These are phyloP conservation scores for Mycosphaerelloides madeirae DNA, from an alignment of 2,329 filamentous ascomycete species.

Conservation along the genomic window DNA sequence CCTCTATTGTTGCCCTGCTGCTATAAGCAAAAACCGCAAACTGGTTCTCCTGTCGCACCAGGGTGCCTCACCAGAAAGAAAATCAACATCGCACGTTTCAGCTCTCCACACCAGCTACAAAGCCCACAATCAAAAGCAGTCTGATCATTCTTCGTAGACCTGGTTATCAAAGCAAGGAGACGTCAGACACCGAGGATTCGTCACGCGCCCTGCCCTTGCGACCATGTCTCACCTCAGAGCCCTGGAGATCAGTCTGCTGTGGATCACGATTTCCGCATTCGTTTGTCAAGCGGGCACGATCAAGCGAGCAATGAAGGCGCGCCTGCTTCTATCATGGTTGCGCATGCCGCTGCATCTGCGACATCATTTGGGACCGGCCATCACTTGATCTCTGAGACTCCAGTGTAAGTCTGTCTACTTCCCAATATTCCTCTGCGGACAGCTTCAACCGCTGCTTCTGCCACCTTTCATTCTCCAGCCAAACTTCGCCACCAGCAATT, in stretches of 20 bases:
- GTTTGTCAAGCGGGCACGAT: slow-evolving; percentile 2
- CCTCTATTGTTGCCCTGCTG: no score
- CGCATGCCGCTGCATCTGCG: neutral
- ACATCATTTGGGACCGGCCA: no score
- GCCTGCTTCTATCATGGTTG: neutral
- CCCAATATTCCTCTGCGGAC: no score
- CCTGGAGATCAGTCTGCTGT: neutral
- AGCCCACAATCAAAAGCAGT: no score
- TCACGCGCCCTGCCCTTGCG: slow-evolving; percentile 4
- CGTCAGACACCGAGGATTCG: neutral
- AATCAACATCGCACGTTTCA: slow-evolving; percentile 1
- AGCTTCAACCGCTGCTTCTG: no score
- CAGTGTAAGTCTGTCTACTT: no score
- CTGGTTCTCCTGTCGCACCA: neutral
- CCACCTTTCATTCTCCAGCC: no score
- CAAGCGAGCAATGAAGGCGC: neutral
- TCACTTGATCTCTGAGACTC: no score
- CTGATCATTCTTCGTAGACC: no score
- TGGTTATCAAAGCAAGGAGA: no score
- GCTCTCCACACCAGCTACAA: neutral
- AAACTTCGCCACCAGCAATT: no score
- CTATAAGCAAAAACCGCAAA: neutral
- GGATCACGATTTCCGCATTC: neutral
- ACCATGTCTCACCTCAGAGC: slow-evolving; percentile 3
- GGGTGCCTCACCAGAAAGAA: neutral